Percentiles rank a stretch among this genome's conserved stretches.
Evolutionary conservation across 257 asterid species (phyloP).

Genomic region (Thymus quinquecostatus): DNA sequence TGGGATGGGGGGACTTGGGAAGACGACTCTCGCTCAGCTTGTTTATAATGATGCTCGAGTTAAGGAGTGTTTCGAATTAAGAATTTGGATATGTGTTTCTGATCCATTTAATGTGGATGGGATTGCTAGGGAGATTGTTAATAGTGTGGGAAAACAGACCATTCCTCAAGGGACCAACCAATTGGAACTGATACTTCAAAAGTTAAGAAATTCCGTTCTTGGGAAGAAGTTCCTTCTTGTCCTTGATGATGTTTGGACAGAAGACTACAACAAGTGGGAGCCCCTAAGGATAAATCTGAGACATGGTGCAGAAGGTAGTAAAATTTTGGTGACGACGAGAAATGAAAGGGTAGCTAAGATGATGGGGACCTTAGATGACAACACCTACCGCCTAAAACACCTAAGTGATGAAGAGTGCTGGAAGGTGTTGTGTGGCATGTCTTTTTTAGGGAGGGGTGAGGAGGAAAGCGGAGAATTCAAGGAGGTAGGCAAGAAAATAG

Average conservation of each 20-base stretch:
- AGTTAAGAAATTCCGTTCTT: background rate
- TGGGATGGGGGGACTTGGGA: slow-evolving; percentile 54
- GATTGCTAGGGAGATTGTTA: slow-evolving; percentile 16
- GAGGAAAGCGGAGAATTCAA: background rate
- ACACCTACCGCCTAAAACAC: background rate
- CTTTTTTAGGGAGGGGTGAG: background rate
- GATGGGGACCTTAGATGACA: background rate
- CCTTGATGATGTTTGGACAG: slow-evolving; percentile 34
- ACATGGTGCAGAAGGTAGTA: background rate
- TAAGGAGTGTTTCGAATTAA: background rate
- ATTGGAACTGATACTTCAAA: background rate
- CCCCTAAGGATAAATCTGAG: background rate
- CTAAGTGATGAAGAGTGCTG: background rate
- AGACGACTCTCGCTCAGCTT: slow-evolving; percentile 47
- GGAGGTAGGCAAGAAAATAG: background rate
- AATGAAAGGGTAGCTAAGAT: background rate
- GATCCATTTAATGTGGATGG: background rate
- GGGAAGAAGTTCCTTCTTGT: slow-evolving; percentile 27
- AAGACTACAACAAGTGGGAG: slow-evolving; percentile 18
- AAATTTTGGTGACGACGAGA: slow-evolving; percentile 16
- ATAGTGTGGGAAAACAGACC: background rate
- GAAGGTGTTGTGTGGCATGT: background rate
- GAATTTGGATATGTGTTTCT: slow-evolving; percentile 35
- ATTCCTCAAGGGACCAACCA: background rate
- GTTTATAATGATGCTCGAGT: slow-evolving; percentile 27